Base-by-base conservation (phyloP, 768 basidiomycete species). In the Crassisporium funariophilum region DNA sequence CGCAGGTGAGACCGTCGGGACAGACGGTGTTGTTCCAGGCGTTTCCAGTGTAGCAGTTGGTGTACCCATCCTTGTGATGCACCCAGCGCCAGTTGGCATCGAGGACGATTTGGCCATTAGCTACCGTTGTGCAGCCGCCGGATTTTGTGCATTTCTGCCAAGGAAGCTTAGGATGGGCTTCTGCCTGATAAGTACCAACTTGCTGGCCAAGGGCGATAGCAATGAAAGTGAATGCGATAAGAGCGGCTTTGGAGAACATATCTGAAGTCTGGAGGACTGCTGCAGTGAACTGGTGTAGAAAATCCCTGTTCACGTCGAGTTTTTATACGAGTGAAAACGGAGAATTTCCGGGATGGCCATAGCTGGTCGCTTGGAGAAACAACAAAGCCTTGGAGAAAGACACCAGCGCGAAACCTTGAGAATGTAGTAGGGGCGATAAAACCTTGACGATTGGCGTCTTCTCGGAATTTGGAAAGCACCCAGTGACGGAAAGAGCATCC, bases 21-120 rank as follows among this genome's bases (percentile, higher is more conserved):
- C 80, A 83, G 37, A 79, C 61, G 10, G 74, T 67, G 6, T 68
- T 49, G 65, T 81, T 69, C 78, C 78, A 83, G 12, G 67, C 59
- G 69, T 81, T 80, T 25, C 79, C 79, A 50, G 74, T 79, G 70
- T 81, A 81, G 58, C 79, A 73, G 64, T 72, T 72, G 45, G 64
- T 69, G 65, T 66, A 64, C 31, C 61, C 59, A 36, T 50, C 55
- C 47, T 64, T 66, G 31, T 58, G 57, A 61, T 79, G 76, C 31
- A 75, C 57, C 77, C 77, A 81, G 50, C 79, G 77, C 78, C 78
- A 82, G 70, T 81, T 80, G 51, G 74, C 57, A 61, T 81, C 79
- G 61, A 83, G 70, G 41, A 74, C 72, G 56, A 83, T 68, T 22
- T 64, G 44, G 11, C 68, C 68, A 13, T 34, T 39, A 25, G 60